phyloP scores from a whole-genome alignment of 345 rosid species.

The Camelina laxa region DNA sequence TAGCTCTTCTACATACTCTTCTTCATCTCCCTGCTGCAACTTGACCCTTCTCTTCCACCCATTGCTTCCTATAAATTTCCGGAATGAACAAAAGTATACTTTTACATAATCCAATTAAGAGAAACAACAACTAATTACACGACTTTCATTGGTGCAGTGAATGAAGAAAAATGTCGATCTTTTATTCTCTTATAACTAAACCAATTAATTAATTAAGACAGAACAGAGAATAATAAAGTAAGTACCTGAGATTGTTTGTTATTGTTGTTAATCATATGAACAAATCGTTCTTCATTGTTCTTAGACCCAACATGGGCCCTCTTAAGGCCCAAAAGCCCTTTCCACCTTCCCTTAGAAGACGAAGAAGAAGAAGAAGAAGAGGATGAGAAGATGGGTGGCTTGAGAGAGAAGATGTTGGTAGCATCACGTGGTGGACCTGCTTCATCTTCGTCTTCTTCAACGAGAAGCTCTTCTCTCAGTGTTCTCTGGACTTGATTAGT shows the following conservation, averaged over 20 bases:
- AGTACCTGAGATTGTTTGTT: conserved; percentile 50
- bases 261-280: conserved; percentile 42
- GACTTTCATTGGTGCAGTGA: not conserved
- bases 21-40: conserved; percentile 71
- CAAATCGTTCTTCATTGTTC: conserved; percentile 56
- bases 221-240: conserved; percentile 4
- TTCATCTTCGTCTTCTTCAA: conserved; percentile 51
- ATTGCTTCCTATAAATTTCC: conserved; percentile 32
- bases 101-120: not conserved
- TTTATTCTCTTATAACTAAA: not conserved
- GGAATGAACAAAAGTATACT: not conserved
- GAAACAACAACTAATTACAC: not conserved
- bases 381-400: conserved; percentile 53
- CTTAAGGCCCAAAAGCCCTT: conserved; percentile 76
- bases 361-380: conserved; percentile 42
- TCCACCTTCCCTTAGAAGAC: conserved; percentile 65
- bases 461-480: conserved; percentile 86
- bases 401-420: conserved; percentile 45
- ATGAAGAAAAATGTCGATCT: not conserved
- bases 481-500: conserved; percentile 70
- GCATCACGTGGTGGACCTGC: conserved; percentile 46
- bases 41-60: conserved; percentile 59
- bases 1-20: conserved; percentile 57
- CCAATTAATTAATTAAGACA: not conserved
- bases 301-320: conserved; percentile 75